Percentiles rank a stretch among this genome's conserved stretches.
These are phyloP conservation scores for Tetracentron sinense DNA, from an alignment of 164 flowering plant genomes.

Conservation along the genomic window DNA sequence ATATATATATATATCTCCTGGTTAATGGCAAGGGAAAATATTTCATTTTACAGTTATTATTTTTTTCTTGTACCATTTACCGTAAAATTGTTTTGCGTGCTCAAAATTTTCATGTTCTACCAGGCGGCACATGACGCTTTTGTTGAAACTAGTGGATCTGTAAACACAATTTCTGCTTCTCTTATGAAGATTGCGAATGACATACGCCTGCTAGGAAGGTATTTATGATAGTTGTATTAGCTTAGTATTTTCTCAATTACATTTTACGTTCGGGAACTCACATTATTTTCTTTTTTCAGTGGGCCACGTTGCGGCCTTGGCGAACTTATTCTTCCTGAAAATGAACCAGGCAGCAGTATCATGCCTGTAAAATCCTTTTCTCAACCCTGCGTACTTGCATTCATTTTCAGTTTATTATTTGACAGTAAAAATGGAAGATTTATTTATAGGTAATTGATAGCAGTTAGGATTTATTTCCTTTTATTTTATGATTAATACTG, in stretches of 20 bases:
- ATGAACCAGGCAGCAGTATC: conserved; percentile 99
- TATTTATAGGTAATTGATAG: too few species aligned
- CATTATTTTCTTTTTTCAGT: conserved; percentile 35
- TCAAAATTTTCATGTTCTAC: conserved; percentile 8
- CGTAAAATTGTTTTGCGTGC: not conserved
- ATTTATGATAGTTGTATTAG: too few species aligned
- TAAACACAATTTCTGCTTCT: conserved; percentile 85
- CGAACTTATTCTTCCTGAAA: conserved; percentile 96
- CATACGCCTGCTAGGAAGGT: conserved; percentile 92
- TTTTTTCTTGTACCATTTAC: not conserved
- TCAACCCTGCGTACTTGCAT: too few species aligned
- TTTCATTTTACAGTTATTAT: conserved; percentile 4
- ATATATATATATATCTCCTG: too few species aligned
- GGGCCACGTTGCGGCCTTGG: conserved; percentile 99
- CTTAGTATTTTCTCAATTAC: not conserved
- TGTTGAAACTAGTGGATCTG: conserved; percentile 94
- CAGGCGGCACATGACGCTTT: conserved; percentile 99
- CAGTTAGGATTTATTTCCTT: not conserved
- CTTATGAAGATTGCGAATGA: conserved; percentile 97
- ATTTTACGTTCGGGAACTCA: conserved; percentile 3
- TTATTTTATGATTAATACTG: not conserved
- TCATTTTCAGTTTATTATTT: not conserved
- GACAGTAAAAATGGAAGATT: too few species aligned
- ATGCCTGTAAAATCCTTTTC: conserved; percentile 68
- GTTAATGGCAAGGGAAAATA: not conserved